Conservation (phyloP, 441 rosid species). For the Manihot esculenta region DNA sequence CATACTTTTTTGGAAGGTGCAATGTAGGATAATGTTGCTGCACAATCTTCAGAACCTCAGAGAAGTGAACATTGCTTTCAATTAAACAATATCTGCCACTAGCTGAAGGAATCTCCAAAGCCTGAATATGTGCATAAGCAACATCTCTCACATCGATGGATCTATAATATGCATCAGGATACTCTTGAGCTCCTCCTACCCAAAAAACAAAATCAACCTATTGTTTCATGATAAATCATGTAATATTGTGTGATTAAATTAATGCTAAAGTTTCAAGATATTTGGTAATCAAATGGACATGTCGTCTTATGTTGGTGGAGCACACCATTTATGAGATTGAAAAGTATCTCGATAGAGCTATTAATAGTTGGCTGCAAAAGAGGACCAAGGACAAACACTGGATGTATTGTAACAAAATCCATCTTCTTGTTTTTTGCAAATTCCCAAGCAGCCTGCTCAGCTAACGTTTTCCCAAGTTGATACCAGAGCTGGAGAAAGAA, state of each 20-base stretch:
- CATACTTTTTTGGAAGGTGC: constrained; percentile 48
- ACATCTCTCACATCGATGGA: constrained; percentile 68
- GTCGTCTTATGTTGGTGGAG: background rate
- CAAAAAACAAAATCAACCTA: too few relatives aligned
- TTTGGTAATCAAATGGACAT: too few relatives aligned
- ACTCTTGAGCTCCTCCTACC: constrained; percentile 39
- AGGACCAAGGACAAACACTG: constrained; percentile 71
- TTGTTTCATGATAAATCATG: too few relatives aligned
- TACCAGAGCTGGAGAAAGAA: constrained; percentile 61
- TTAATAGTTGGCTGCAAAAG: constrained; percentile 53
- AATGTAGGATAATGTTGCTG: constrained; percentile 46
- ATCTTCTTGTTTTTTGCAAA: constrained; percentile 60
- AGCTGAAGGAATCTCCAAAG: constrained; percentile 57
- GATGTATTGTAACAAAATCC: constrained; percentile 34
- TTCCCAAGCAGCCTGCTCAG: constrained; percentile 76
- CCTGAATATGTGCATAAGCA: constrained; percentile 56
- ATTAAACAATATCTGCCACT: constrained; percentile 56
- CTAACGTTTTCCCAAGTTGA: constrained; percentile 65
- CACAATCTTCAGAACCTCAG: constrained; percentile 43
- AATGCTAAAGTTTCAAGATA: background rate
- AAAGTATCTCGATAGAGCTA: constrained; percentile 37
- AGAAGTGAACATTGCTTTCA: constrained; percentile 37
- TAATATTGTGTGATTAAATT: too few relatives aligned
- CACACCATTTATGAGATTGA: constrained; percentile 46
- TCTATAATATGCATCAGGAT: constrained; percentile 34